Base-by-base conservation (phyloP, 2,329 filamentous ascomycete species). In the Juglanconis oblonga region DNA sequence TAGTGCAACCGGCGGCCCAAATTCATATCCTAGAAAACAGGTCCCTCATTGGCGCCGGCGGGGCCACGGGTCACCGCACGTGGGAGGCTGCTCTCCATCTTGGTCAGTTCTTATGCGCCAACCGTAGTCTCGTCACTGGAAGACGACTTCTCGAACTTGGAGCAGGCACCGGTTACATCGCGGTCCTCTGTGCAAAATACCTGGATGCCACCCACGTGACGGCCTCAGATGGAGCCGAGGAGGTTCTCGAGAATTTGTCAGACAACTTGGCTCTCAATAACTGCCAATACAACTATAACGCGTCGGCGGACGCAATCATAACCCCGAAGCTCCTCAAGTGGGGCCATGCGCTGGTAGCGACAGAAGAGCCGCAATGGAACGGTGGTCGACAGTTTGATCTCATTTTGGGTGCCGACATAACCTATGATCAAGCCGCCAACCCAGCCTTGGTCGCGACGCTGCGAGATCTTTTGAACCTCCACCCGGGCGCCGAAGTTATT, bases 41-140 rank as follows among this genome's bases (percentile, higher is more conserved):
- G 3, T 81, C 82, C 35, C 79, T 93, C 33, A 84, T 94, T 52
- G 86, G 89, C 1, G 87, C 87, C 2, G 81, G 81, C 0, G 89
- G 89, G 1, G 92, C 89, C 1, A 94, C 90, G 0, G 90, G 90
- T 1, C 79, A 90, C 31, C 83, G 90, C 38, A 94, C 91, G 0
- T 95, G 90, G 91, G 91, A 94, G 71, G 90, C 90, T 1, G 86
- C 89, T 1, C 76, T 94, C 8, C 88, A 92, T 66, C 78, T 94
- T 0, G 88, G 88, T 1, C 81, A 87, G 49, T 92, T 87, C 67
- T 81, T 93, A 29, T 83, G 84, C 62, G 62, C 69, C n/a, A 73
- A 80, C 53, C 72, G 71, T 1, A 64, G 66, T 1, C 64, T 81
- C 24, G 75, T 91, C 33, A 67, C 67, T 7, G 79, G 76, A 2